A percentile compares a stretch with the other conserved stretches of the same genome.
phyloP scores from a whole-genome alignment of 73 alveolate species.

The Paramecium bursaria region DNA sequence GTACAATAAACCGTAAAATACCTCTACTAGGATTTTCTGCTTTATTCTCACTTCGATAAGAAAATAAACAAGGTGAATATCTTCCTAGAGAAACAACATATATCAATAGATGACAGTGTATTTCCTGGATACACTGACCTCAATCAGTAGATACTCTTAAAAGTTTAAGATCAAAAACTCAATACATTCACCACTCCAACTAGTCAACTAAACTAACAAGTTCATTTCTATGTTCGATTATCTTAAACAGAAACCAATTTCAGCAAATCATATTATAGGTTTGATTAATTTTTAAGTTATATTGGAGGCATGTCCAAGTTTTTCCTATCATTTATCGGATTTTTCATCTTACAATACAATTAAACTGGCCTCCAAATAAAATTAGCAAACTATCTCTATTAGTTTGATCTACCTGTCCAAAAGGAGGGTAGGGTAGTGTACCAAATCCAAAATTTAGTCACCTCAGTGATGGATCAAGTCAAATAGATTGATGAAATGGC shows the following conservation, averaged over 20 bases:
- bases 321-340: constrained; percentile 7
- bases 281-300: constrained; percentile 45
- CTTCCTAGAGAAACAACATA: neutral
- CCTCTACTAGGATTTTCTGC: too few relatives aligned
- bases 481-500: constrained; percentile 45
- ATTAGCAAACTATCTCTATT: constrained; percentile 35
- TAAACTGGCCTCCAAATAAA: constrained; percentile 31
- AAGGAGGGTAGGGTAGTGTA: neutral
- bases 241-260: constrained; percentile 15
- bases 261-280: constrained; percentile 26
- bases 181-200: neutral
- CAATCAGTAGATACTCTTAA: neutral
- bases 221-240: constrained; percentile 18
- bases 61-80: constrained; percentile 6
- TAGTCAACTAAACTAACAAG: neutral
- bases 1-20: too few relatives aligned
- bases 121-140: neutral
- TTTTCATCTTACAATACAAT: constrained; percentile 14
- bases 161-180: constrained; percentile 14
- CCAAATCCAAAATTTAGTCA: neutral
- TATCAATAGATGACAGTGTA: neutral
- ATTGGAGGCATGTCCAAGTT: constrained; percentile 55
- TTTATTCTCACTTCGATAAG: too few relatives aligned
- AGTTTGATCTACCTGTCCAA: constrained; percentile 30
- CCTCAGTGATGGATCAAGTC: neutral